Evolutionary conservation across 2,329 filamentous ascomycete genomes (phyloP).

Genomic region (Colletotrichum sp.): DNA sequence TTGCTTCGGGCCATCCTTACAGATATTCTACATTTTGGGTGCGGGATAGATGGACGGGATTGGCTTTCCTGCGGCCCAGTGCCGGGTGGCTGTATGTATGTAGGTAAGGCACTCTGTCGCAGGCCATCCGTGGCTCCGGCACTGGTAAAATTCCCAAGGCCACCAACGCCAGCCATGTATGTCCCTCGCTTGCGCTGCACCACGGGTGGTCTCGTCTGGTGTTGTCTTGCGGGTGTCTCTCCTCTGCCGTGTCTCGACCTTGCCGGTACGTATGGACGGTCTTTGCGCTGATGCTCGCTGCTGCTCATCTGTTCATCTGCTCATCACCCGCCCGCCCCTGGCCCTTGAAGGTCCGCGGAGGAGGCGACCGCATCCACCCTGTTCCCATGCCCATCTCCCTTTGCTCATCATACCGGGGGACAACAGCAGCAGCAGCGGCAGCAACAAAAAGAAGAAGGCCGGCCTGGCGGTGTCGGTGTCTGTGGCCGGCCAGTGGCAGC

Average conservation of each 20-base stretch:
- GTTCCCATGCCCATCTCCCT: background rate
- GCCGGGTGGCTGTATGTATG: background rate
- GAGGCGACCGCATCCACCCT: background rate
- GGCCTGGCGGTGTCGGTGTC: background rate
- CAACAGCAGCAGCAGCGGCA: background rate
- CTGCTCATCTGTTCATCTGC: background rate
- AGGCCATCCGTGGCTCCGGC: background rate
- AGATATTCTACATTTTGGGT: slow-evolving; percentile 4
- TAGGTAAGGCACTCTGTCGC: background rate
- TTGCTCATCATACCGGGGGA: background rate
- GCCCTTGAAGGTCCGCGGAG: background rate
- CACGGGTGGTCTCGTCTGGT: background rate
- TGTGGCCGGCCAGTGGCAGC: background rate
- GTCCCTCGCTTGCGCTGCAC: slow-evolving; percentile 1
- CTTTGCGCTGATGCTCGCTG: background rate
- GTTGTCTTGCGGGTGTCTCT: slow-evolving; percentile 4
- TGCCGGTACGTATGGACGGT: background rate
- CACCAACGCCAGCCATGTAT: background rate
- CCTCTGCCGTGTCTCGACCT: background rate
- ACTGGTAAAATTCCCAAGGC: background rate
- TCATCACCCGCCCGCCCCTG: background rate
- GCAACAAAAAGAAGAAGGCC: background rate
- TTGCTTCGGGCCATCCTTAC: background rate
- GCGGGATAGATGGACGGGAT: background rate
- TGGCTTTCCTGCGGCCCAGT: background rate